These are phyloP conservation scores for Nectriaceae sp. DNA, from an alignment of 2,329 filamentous ascomycete species.

Conservation along the genomic window DNA sequence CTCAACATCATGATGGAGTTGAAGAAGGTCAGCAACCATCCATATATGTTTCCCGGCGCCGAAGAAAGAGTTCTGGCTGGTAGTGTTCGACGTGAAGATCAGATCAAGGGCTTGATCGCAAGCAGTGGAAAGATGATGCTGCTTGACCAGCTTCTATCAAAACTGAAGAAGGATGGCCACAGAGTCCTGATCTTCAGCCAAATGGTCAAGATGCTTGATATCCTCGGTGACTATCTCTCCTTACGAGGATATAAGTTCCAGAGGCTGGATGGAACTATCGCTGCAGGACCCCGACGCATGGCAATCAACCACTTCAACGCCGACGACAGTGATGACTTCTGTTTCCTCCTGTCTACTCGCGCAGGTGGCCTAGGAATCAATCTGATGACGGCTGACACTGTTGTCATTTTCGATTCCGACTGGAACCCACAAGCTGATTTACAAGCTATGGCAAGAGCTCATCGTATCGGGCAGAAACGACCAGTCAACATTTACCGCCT, in stretches of 20 bases:
- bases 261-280: constrained; percentile 91
- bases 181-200: constrained; percentile 98
- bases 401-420: constrained; percentile 96
- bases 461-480: constrained; percentile 94
- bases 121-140: constrained; percentile 99
- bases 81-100: constrained; percentile 81
- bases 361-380: constrained; percentile 99
- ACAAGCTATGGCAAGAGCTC: constrained; percentile 97
- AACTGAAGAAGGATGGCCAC: constrained; percentile 90
- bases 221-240: constrained; percentile 90
- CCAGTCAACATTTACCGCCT: constrained; percentile 96
- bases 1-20: constrained; percentile 99
- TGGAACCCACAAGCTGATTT: constrained; percentile 99
- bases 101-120: constrained; percentile 88
- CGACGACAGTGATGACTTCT: constrained; percentile 94
- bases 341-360: constrained; percentile 91
- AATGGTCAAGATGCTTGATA: constrained; percentile 99
- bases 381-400: constrained; percentile 96
- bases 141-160: constrained; percentile 89
- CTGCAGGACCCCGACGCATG: constrained; percentile 81
- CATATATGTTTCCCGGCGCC: constrained; percentile 94
- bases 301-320: constrained; percentile 99
- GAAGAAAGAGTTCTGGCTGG: constrained; percentile 86
- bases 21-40: constrained; percentile 98
- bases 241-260: constrained; percentile 95